These are phyloP conservation scores for Trichoderma lentiforme DNA, from an alignment of 2,329 filamentous ascomycete genomes.

Conservation along the genomic window DNA sequence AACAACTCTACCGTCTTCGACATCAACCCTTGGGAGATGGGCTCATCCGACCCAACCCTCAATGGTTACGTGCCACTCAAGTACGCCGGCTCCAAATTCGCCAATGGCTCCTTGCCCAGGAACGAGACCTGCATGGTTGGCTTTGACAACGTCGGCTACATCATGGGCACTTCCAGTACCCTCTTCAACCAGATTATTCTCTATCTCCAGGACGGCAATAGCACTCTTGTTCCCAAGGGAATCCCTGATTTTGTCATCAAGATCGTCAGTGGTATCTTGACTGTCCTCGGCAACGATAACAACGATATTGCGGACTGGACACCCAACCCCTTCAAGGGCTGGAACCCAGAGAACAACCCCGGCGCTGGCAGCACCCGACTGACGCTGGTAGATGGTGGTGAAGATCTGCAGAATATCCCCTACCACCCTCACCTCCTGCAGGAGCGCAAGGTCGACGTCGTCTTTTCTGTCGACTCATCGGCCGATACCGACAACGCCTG, in stretches of 20 bases:
- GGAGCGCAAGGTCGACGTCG: constrained; percentile 54
- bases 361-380: constrained; percentile 49
- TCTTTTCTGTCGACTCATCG: constrained; percentile 63
- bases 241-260: constrained; percentile 42
- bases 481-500: constrained; percentile 57
- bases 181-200: constrained; percentile 72
- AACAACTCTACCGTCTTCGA: constrained; percentile 62
- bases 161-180: constrained; percentile 79
- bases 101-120: constrained; percentile 43
- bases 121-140: constrained; percentile 53
- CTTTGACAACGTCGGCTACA: constrained; percentile 75
- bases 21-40: constrained; percentile 64
- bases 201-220: constrained; percentile 56
- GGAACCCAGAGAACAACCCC: constrained; percentile 45
- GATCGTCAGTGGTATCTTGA: constrained; percentile 49
- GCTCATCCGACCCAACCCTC: constrained; percentile 58
- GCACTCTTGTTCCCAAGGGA: constrained; percentile 47
- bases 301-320: constrained; percentile 73
- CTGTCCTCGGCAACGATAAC: constrained; percentile 53
- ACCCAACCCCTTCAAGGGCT: constrained; percentile 58
- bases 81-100: constrained; percentile 59
- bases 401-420: constrained; percentile 77
- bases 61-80: constrained; percentile 57
- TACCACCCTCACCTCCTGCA: constrained; percentile 60
- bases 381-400: constrained; percentile 76